Conservation (phyloP, 2,329 filamentous ascomycete species). For the Exutisphaerella laricina region DNA sequence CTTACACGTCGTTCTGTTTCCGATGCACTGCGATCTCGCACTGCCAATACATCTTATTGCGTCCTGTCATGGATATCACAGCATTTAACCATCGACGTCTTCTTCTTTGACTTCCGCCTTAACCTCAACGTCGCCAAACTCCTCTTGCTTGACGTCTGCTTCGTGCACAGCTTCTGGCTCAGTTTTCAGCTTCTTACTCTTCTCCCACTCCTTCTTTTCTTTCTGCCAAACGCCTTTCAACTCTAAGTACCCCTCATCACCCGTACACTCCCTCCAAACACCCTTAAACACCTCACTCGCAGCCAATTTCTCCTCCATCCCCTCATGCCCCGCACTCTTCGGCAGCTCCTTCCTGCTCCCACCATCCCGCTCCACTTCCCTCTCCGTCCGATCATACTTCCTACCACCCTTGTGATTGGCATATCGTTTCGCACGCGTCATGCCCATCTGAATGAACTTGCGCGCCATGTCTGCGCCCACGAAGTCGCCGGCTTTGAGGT, state of each 20-base stretch:
- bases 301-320: constrained; percentile 46
- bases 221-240: constrained; percentile 45
- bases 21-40: too few relatives aligned
- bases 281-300: constrained; percentile 47
- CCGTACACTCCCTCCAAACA: constrained; percentile 46
- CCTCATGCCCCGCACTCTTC: constrained; percentile 43
- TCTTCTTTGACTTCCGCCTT: constrained; percentile 12
- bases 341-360: constrained; percentile 34
- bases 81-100: constrained; percentile 6
- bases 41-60: too few relatives aligned
- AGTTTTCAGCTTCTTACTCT: constrained; percentile 9
- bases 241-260: constrained; percentile 41
- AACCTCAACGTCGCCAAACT: constrained; percentile 1
- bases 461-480: constrained; percentile 60
- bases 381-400: constrained; percentile 46
- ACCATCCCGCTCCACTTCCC: constrained; percentile 28
- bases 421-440: constrained; percentile 50
- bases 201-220: constrained; percentile 41
- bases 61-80: neutral
- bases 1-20: too few relatives aligned
- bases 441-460: constrained; percentile 62
- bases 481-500: constrained; percentile 50
- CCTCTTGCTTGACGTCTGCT: constrained; percentile 6
- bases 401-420: constrained; percentile 41
- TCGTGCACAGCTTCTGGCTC: too few relatives aligned